Percentiles rank a stretch among this genome's conserved stretches.
Evolutionary conservation across 495 filamentous ascomycete genomes (phyloP).

Genomic region (Daldinia loculata): DNA sequence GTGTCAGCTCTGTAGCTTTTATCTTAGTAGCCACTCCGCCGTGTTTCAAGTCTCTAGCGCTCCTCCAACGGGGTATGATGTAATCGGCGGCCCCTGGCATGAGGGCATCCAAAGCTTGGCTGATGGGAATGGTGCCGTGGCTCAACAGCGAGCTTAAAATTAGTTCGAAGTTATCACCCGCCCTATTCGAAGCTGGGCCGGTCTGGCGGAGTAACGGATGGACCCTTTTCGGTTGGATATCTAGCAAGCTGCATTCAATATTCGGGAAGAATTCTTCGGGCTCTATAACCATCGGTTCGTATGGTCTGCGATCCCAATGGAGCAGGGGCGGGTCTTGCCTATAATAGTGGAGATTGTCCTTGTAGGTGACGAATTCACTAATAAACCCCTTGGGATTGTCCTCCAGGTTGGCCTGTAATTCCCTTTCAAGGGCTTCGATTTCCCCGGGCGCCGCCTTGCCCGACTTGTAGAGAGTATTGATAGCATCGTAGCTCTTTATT

Average conservation of each 20-base stretch:
- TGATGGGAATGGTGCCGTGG: conserved; percentile 31
- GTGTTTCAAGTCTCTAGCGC: conserved; percentile 48
- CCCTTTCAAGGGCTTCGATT: conserved; percentile 21
- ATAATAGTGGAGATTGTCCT: conserved; percentile 59
- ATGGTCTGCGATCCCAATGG: conserved; percentile 70
- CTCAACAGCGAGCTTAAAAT: conserved; percentile 42
- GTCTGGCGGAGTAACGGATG: conserved; percentile 49
- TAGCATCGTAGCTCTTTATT: conserved; percentile 27
- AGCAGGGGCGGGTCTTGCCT: conserved; percentile 58
- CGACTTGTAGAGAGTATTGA: conserved; percentile 30
- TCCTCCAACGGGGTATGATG: conserved; percentile 52
- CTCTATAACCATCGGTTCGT: conserved; percentile 62
- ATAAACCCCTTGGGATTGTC: conserved; percentile 18
- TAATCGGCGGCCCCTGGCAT: conserved; percentile 54
- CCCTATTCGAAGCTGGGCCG: conserved; percentile 46
- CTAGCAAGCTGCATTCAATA: conserved; percentile 49
- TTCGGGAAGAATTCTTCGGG: conserved; percentile 67
- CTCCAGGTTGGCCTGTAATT: conserved; percentile 32
- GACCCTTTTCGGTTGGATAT: conserved; percentile 55
- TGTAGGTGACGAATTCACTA: conserved; percentile 44
- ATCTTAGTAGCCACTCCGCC: conserved; percentile 49
- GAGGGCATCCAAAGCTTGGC: conserved; percentile 41
- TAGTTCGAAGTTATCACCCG: conserved; percentile 52
- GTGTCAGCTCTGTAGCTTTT: conserved; percentile 45
- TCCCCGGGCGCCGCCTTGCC: conserved; percentile 10